These are phyloP conservation scores for Fusarium pseudocircinatum DNA, from an alignment of 2,329 filamentous ascomycete species.

Conservation along the genomic window DNA sequence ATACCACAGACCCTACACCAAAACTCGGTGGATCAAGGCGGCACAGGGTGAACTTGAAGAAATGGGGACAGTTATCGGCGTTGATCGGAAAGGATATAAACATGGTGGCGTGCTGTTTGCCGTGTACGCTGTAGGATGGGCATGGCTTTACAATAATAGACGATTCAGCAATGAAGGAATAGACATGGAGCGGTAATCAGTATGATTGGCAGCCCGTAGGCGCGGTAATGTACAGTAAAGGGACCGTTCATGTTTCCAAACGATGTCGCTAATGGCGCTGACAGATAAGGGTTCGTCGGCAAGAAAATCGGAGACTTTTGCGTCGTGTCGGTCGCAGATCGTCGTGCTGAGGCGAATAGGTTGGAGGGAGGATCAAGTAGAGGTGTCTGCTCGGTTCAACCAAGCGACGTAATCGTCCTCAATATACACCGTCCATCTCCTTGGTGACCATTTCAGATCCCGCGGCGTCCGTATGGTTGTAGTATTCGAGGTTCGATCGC, in stretches of 20 bases:
- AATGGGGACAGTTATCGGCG: conserved; percentile 60
- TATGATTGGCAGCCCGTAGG: not conserved
- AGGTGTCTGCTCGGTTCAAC: not conserved
- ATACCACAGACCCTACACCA: conserved; percentile 56
- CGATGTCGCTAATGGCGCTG: not conserved
- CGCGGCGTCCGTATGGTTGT: not conserved
- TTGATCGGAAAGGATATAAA: conserved; percentile 66
- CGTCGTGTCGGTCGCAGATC: not conserved
- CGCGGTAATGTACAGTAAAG: not conserved
- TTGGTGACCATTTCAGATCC: too few relatives aligned
- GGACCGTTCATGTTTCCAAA: not conserved
- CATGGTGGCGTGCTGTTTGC: conserved; percentile 61
- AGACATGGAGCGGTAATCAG: not conserved
- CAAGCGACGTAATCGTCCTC: too few relatives aligned
- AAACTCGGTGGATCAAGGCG: conserved; percentile 53
- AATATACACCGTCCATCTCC: not conserved
- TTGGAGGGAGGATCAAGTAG: not conserved
- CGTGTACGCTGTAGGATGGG: conserved; percentile 56
- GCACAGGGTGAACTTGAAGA: not conserved
- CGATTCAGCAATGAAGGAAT: not conserved
- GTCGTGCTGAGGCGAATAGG: not conserved
- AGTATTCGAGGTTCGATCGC: not conserved
- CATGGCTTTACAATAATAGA: conserved; percentile 9
- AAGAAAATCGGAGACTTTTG: not conserved
- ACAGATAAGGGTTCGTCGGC: not conserved